These are phyloP conservation scores for Boletus sensibilis DNA, from an alignment of 768 basidiomycete species.

Conservation along the genomic window DNA sequence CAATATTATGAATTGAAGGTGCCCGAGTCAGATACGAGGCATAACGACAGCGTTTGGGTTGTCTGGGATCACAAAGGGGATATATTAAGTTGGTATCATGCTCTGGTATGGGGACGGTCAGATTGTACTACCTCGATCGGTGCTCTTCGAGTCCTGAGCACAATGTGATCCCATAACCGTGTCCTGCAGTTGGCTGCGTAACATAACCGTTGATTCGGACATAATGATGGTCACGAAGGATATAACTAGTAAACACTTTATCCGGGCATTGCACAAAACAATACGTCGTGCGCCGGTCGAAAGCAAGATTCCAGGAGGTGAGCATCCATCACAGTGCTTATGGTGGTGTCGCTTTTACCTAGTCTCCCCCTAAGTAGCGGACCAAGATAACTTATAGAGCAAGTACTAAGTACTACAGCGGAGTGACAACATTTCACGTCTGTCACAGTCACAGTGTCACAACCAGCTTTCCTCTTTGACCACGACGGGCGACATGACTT, in stretches of 20 bases:
- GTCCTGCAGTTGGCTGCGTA: not conserved
- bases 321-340: not conserved
- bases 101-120: too few relatives aligned
- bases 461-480: constrained; percentile 19
- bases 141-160: not conserved
- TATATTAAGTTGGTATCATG: too few relatives aligned
- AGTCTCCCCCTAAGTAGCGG: too few relatives aligned
- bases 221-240: not conserved
- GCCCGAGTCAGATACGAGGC: not conserved
- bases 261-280: not conserved
- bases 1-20: not conserved
- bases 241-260: not conserved
- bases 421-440: constrained; percentile 18
- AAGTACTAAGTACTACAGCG: too few relatives aligned
- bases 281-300: not conserved
- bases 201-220: not conserved
- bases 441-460: constrained; percentile 26
- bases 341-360: not conserved
- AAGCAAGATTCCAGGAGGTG: not conserved
- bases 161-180: too few relatives aligned
- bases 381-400: too few relatives aligned
- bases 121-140: too few relatives aligned
- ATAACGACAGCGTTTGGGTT: too few relatives aligned
- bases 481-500: constrained; percentile 22
- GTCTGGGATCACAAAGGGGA: too few relatives aligned